Conservation (phyloP, 352 stramenopile genomes). For the Globisporangium paddicum region DNA sequence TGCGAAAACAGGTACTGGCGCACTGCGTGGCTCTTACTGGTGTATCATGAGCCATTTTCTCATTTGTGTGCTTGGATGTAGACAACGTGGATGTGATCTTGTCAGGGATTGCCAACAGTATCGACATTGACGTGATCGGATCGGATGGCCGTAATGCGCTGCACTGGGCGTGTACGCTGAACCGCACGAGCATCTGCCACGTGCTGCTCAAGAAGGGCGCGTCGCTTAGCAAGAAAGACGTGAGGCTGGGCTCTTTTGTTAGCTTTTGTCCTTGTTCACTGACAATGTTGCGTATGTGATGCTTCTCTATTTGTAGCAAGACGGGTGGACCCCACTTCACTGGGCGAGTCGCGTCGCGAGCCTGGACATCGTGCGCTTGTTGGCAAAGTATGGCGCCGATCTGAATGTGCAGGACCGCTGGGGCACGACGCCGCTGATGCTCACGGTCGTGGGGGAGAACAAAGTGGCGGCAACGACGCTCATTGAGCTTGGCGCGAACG, state of each 20-base stretch:
- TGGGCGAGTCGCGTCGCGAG: constrained; percentile 75
- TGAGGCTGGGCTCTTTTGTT: constrained; percentile 12
- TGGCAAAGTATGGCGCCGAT: constrained; percentile 73
- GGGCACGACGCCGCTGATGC: constrained; percentile 75
- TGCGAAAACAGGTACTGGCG: constrained; percentile 49
- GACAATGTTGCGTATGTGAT: neutral
- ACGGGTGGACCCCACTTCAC: constrained; percentile 74
- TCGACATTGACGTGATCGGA: constrained; percentile 66
- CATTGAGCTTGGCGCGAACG: constrained; percentile 66
- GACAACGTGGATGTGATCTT: constrained; percentile 78
- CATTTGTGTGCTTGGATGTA: constrained; percentile 4
- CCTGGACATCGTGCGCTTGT: constrained; percentile 66
- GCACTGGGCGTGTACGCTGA: constrained; percentile 75
- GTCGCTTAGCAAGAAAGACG: constrained; percentile 71
- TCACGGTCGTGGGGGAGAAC: constrained; percentile 71
- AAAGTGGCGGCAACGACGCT: constrained; percentile 47
- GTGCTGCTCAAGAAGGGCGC: constrained; percentile 81
- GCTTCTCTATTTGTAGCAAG: constrained; percentile 24
- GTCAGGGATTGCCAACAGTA: constrained; percentile 60
- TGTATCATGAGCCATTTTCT: neutral
- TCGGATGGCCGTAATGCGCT: constrained; percentile 76
- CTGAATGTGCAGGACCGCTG: constrained; percentile 72
- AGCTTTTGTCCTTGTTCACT: neutral
- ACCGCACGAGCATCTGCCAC: constrained; percentile 72
- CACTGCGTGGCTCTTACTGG: neutral